Base-by-base conservation (phyloP, 2,329 filamentous ascomycete genomes). In the Colletotrichum coccodes region DNA sequence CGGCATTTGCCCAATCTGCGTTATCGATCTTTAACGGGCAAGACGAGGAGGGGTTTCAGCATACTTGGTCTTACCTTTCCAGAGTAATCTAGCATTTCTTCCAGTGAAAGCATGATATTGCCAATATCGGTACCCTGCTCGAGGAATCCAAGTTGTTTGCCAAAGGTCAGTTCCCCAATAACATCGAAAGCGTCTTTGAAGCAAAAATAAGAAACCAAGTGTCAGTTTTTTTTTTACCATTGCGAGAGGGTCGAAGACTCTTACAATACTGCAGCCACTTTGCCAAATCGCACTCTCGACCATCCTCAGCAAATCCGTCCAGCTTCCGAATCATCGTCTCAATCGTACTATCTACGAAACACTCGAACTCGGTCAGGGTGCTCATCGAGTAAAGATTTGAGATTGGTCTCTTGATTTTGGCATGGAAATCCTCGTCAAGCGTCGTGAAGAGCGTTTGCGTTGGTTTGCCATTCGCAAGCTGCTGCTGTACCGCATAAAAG, bases 381-480 rank as follows among this genome's bases (percentile, higher is more conserved):
- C 75, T 80, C 74, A 85, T 76, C 1, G 80, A 78, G 68, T 84
- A 84, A 0, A 79, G 76, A 38, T 75, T 74, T 0, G 81, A 78
- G 14, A 83, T 76, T 1, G 78, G 74, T 16, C 79, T 76, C 53
- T 81, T 82, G 7, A 82, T 79, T 11, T 72, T 75, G 2, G 79
- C 78, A 70, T 85, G 83, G 28, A 79, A 78, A 1, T 63, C 72
- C 60, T 84, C 82, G 53, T 83, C 79, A 6, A 76, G 76, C 2
- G 78, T 77, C 14, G 76, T 79, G 69, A 84, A 82, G 9, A 82
- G 74, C 50, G 72, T 75, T 23, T 75, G 72, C 3, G 74, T 69
- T 9, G 70, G 70, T 23, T 71, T 73, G 2, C 76, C 76, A 18
- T 76, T 77, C 18, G 74, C 72, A 0, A 77, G 68, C 26, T 73